Evolutionary conservation across 768 basidiomycete species (phyloP), one percentile per base, ranked within the genome.

Genomic region (Strobilomyces confusus): DNA sequence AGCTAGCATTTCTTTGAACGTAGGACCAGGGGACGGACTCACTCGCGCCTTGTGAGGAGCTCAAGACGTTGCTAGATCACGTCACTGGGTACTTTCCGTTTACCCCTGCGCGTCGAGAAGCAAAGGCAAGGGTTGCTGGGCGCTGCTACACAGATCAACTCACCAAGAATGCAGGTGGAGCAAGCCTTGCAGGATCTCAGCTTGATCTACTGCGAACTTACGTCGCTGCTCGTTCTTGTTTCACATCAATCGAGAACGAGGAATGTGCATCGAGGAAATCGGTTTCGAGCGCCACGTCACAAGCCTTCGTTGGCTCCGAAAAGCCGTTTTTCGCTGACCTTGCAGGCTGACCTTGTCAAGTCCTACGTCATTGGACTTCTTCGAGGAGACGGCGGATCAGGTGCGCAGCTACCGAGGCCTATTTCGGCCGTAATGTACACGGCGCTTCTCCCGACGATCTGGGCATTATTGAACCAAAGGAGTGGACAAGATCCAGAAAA

Each of bases 71-170:
- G 17, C 74, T 97, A 1, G 77, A 77, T 12, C 84, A 92, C 63
- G 87, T 95, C 79, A 69, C 82, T 6, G 76, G 85, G 4, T 92
- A 93, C 69, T 97, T 98, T 66, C 95, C 95, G 1, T 93, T 92
- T 68, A 68, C 63, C 38, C 68, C 72, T 67, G 74, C 55, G 70
- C 74, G 68, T 52, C 75, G 78, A 42, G 86, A 89, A 63, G 75
- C 79, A 57, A 86, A 86, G 77, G 89, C 53, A 32, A 51, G 50
- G 17, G 25, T 9, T 30, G 46, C 7, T 46, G 25, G 48, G 34
- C 37, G 25, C 5, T 42, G 37, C 5, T 38, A 40, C 22, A 9
- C 20, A 47, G 54, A 45, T 30, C 41, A 33, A 53, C 48, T 58
- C 34, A 58, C 37, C 46, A n/a, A 23, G 46, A 46, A 44, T 37